A percentile compares a stretch with the other conserved stretches of the same genome.
Evolutionary conservation across 805 yeast genomes (phyloP).

Genomic region (Isabelozyma pseudorhagii): DNA sequence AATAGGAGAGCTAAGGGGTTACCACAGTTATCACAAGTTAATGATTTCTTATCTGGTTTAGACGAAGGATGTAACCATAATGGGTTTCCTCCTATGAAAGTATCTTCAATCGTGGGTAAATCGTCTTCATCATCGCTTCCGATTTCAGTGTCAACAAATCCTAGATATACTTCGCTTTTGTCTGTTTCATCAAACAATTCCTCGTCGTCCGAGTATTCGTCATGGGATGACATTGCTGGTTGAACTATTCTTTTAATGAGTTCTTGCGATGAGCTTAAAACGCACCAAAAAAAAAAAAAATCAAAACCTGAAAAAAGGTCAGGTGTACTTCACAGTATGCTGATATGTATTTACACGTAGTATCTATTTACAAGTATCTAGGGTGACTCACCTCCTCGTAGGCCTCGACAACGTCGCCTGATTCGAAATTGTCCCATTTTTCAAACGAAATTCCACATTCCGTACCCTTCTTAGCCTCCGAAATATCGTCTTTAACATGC

Average conservation of each 20-base stretch:
- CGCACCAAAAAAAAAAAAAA: neutral
- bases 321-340: neutral
- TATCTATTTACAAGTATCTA: slow-evolving; percentile 27
- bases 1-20: slow-evolving; percentile 61
- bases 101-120: slow-evolving; percentile 50
- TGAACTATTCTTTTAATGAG: neutral
- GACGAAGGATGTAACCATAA: slow-evolving; percentile 66
- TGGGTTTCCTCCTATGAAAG: slow-evolving; percentile 74
- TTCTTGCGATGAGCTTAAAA: neutral
- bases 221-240: slow-evolving; percentile 33
- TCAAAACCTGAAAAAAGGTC: neutral
- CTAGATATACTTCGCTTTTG: slow-evolving; percentile 48
- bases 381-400: slow-evolving; percentile 58
- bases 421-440: slow-evolving; percentile 63
- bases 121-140: slow-evolving; percentile 38
- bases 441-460: slow-evolving; percentile 87
- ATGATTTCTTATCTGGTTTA: slow-evolving; percentile 49
- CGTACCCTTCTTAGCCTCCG: slow-evolving; percentile 74
- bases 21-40: slow-evolving; percentile 66
- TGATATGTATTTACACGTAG: neutral
- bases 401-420: slow-evolving; percentile 73
- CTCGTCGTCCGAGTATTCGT: slow-evolving; percentile 54
- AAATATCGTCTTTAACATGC: slow-evolving; percentile 75
- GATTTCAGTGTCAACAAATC: slow-evolving; percentile 60
- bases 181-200: slow-evolving; percentile 26